A percentile compares a stretch with the other conserved stretches of the same genome.
Evolutionary conservation across 352 stramenopile species (phyloP).

Genomic region (Pythium insidiosum): DNA sequence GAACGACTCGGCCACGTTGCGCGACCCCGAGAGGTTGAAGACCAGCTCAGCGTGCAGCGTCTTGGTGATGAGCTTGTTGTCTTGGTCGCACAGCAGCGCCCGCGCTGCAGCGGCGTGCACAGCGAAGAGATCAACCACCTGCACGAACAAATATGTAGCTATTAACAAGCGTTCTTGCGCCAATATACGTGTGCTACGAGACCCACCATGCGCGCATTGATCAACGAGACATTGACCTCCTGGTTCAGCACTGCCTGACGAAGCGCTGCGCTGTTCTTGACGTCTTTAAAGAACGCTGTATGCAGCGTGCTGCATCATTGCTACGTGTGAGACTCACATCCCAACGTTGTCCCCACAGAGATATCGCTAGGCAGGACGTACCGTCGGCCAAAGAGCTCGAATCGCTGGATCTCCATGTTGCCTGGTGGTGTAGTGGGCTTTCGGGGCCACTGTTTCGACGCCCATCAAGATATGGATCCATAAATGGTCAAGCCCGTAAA

Average conservation of each 20-base stretch:
- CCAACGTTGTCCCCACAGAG: no score
- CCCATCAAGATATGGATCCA: no score
- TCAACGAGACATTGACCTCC: conserved; percentile 58
- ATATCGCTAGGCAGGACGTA: no score
- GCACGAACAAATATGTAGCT: background rate
- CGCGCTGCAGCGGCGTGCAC: conserved; percentile 64
- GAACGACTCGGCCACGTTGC: conserved; percentile 81
- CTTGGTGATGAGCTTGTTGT: conserved; percentile 52
- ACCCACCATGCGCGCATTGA: conserved; percentile 64
- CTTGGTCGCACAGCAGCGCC: conserved; percentile 57
- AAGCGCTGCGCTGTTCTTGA: conserved; percentile 58
- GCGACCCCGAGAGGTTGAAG: conserved; percentile 79
- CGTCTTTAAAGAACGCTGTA: conserved; percentile 57
- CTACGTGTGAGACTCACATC: no score
- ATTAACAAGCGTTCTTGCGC: no score
- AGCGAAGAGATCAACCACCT: conserved; percentile 75
- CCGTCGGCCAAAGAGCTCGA: conserved; percentile 57
- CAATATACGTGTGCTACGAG: no score
- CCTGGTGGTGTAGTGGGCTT: no score
- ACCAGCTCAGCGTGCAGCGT: conserved; percentile 77
- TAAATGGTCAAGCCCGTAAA: no score
- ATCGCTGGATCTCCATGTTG: conserved; percentile 49
- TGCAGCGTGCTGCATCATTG: conserved; percentile 51
- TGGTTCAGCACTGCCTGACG: conserved; percentile 51
- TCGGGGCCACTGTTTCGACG: no score